Evolutionary conservation across 192 early-diverging fungal genomes (phyloP).

Genomic region (Dispira parvispora): DNA sequence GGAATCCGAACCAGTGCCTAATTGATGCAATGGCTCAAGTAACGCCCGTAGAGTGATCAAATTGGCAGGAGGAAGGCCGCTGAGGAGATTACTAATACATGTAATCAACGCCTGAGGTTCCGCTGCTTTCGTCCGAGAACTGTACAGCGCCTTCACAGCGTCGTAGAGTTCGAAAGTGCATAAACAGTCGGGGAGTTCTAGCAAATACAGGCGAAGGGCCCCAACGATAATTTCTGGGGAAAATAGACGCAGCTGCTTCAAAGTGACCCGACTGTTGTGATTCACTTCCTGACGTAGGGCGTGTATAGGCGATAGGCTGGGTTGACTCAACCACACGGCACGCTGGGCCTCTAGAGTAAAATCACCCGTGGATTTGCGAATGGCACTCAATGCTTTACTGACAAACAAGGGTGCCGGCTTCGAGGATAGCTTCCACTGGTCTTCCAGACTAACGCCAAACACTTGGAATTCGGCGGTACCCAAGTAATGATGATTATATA

Average conservation of each 20-base stretch:
- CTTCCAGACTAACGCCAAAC: constrained; percentile 58
- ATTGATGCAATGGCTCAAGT: constrained; percentile 18
- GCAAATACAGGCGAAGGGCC: constrained; percentile 43
- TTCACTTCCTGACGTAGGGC: constrained; percentile 46
- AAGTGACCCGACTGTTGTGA: constrained; percentile 31
- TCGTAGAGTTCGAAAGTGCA: constrained; percentile 55
- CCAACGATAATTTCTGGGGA: constrained; percentile 40
- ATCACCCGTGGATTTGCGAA: constrained; percentile 29
- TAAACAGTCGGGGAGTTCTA: constrained; percentile 51
- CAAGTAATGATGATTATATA: constrained; percentile 51
- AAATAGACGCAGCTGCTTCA: constrained; percentile 33
- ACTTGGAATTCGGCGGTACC: constrained; percentile 57
- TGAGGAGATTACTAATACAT: constrained; percentile 16
- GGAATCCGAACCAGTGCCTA: constrained; percentile 9
- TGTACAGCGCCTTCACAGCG: constrained; percentile 42
- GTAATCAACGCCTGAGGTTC: constrained; percentile 13
- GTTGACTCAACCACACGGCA: constrained; percentile 40
- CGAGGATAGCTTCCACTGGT: constrained; percentile 38
- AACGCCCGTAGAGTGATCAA: constrained; percentile 21
- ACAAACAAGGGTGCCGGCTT: constrained; percentile 44
- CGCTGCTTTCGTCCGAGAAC: constrained; percentile 20
- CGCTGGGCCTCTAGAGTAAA: constrained; percentile 29
- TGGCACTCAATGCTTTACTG: constrained; percentile 35
- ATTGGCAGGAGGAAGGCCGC: constrained; percentile 20
- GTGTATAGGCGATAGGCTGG: constrained; percentile 39